These are phyloP conservation scores for Inga laurina DNA, from an alignment of 306 rosid genomes.

Conservation along the genomic window DNA sequence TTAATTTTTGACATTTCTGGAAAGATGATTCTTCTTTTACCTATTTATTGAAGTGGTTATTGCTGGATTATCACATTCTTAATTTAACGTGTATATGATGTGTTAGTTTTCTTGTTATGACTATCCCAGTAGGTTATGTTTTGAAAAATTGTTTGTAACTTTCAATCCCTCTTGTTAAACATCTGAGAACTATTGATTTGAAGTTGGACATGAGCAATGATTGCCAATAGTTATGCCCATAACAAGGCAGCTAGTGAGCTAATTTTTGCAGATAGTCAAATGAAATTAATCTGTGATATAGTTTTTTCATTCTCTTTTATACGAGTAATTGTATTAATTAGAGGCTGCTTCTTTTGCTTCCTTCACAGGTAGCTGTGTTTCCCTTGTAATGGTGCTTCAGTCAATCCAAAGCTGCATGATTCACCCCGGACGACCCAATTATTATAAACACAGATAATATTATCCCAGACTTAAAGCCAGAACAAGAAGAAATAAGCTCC, in stretches of 20 bases:
- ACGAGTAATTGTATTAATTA: not conserved
- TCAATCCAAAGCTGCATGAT: conserved; percentile 35
- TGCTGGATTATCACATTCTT: not conserved
- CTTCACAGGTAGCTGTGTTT: conserved; percentile 20
- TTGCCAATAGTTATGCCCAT: not conserved
- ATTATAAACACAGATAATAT: conserved; percentile 66
- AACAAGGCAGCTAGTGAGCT: not conserved
- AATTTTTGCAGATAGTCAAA: not conserved
- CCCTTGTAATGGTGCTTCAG: conserved; percentile 40
- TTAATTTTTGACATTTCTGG: too few relatives aligned
- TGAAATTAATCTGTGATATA: not conserved
- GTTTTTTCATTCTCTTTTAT: not conserved
- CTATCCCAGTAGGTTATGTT: not conserved
- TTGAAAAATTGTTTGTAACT: not conserved
- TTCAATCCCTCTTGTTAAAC: not conserved
- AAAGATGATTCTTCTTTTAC: too few relatives aligned
- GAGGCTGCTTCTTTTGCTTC: conserved; percentile 6
- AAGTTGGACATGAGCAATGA: not conserved
- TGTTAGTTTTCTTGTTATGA: not conserved
- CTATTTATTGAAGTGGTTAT: too few relatives aligned
- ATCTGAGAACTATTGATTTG: not conserved
- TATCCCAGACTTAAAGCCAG: conserved; percentile 49
- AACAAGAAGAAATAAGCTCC: conserved; percentile 39
- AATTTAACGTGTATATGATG: too few relatives aligned
- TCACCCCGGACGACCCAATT: conserved; percentile 70